These are phyloP conservation scores for Naganishia vaughanmartiniae DNA, from an alignment of 768 basidiomycete genomes.

Conservation along the genomic window DNA sequence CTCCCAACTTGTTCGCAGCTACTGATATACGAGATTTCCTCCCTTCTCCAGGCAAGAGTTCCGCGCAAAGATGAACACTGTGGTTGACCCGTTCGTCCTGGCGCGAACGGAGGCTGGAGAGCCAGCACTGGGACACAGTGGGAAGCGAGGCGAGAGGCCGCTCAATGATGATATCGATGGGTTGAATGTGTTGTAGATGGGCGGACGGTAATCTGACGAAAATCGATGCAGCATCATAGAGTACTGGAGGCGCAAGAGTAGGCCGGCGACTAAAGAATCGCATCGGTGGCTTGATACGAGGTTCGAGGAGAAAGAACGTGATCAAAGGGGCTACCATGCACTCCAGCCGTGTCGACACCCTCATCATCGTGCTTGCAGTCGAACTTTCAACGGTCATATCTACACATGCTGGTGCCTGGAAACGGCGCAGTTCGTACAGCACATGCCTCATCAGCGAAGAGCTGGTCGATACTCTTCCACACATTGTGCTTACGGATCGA, in stretches of 20 bases:
- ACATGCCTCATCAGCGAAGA: no score
- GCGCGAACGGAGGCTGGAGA: constrained; percentile 21
- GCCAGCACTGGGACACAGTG: constrained; percentile 30
- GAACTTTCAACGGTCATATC: no score
- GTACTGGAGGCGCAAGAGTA: not conserved
- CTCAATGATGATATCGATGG: constrained; percentile 25
- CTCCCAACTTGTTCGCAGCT: not conserved
- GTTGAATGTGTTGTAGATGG: constrained; percentile 20
- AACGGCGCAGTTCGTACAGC: no score
- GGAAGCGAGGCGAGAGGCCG: constrained; percentile 25
- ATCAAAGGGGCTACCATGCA: no score
- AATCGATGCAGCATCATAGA: not conserved
- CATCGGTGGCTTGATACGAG: no score
- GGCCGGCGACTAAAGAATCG: not conserved
- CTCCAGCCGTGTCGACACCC: no score
- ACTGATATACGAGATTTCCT: not conserved
- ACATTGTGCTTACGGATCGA: no score
- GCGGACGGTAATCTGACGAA: not conserved
- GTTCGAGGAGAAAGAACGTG: no score
- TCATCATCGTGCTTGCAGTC: no score
- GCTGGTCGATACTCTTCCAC: no score
- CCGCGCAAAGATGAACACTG: constrained; percentile 32
- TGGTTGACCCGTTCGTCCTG: constrained; percentile 29
- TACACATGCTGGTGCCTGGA: no score
- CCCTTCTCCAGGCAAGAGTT: constrained; percentile 18